Conservation (phyloP, 2,329 filamentous ascomycete genomes). For the Penicillium brevicompactum region DNA sequence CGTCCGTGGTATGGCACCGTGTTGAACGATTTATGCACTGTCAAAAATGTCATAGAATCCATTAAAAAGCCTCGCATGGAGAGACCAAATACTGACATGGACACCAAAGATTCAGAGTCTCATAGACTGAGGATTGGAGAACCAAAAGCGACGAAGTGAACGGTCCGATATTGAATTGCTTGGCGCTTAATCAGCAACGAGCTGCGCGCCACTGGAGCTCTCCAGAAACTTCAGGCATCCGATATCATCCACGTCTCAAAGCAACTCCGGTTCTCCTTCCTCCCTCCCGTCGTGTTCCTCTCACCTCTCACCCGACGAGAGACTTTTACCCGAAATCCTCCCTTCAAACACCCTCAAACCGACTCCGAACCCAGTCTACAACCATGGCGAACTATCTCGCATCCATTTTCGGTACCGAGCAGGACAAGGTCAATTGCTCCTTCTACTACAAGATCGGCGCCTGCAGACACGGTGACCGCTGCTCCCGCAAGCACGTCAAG, state of each 20-base stretch:
- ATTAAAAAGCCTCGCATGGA: no score
- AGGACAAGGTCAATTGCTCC: conserved; percentile 99
- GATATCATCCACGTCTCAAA: conserved; percentile 20
- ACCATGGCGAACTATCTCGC: conserved; percentile 96
- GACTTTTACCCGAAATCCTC: neutral
- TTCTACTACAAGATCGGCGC: conserved; percentile 99
- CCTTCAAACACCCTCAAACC: neutral
- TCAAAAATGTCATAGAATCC: no score
- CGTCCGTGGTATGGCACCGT: no score
- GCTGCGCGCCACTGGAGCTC: conserved; percentile 26
- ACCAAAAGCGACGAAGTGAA: neutral
- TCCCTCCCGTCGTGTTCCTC: neutral
- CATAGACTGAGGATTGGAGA: no score
- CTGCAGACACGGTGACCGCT: conserved; percentile 96
- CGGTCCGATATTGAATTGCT: neutral
- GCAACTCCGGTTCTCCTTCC: conserved; percentile 1
- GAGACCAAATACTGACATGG: no score
- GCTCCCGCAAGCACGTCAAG: conserved; percentile 98
- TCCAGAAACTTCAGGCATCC: conserved; percentile 39
- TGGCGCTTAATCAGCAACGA: neutral
- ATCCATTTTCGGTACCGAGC: conserved; percentile 98
- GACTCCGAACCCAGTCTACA: neutral
- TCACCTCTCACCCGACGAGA: neutral
- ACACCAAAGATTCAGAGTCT: no score
- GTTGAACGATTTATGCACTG: no score